Base-by-base conservation (phyloP, 2,329 filamentous ascomycete species). In the Monosporascus ibericus region DNA sequence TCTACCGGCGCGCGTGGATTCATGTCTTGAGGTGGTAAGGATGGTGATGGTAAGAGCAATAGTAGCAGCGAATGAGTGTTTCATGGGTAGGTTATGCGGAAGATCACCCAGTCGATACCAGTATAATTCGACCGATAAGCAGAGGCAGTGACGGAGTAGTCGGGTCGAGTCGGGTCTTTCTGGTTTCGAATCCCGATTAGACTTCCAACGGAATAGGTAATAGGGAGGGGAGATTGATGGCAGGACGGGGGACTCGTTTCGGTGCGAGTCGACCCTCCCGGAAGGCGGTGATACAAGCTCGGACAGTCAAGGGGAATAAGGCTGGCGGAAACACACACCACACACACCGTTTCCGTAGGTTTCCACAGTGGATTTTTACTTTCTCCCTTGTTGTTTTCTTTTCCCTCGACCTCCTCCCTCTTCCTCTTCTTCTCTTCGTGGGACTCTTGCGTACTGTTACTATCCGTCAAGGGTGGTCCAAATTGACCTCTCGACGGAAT, bases 21-120 rank as follows among this genome's bases (percentile, higher is more conserved):
- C 66, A 68, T 68, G 65, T 68, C 64, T 66, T 64, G 59, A 59
- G 55, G 59, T 51, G 58, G 58, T 53, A 55, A 55, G 48, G 53
- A 52, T 52, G 49, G 58, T 49, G 55, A 59, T 37, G 57, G 51
- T 61, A 55, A 62, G 58, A 49, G 59, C 62, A 60, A 50, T 50
- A 51, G 56, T 48, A 52, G 46, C 39, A 42, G 18, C 11, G n/a
- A 11, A 11, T 22, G 14, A 11, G 6, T 18, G n/a, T 30, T 11
- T 6, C 27, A 11, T 11, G 27, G 27, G 9, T 9, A 11, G 27
- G 27, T 11, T 30, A 30, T 30, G 27, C 27, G 27, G 2, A 30
- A 30, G 27, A 3, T 30, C 9, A 30, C 9, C 27, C 27, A 30
- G 27, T 30, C 17, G 38, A 18, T 17, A 39, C 17, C 38, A 5